Evolutionary conservation across 176 grass and related monocot genomes (phyloP).

Genomic region (Thinopyrum elongatum): DNA sequence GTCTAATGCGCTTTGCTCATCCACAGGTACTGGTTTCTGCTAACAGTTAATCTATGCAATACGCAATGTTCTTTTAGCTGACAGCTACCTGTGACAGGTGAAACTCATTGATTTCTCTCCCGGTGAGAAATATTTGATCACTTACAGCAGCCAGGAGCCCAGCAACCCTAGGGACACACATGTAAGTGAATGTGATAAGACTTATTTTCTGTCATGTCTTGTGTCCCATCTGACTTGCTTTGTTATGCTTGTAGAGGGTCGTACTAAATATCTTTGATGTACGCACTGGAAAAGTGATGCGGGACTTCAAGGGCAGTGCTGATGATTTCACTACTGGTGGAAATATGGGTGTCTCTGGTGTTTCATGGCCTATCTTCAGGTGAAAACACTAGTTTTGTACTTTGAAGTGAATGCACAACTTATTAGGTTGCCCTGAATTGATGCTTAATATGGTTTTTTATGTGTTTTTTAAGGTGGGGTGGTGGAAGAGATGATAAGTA

Average conservation of each 20-base stretch:
- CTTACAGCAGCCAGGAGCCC: no score
- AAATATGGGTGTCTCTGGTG: background rate
- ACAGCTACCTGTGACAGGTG: no score
- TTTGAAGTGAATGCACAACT: background rate
- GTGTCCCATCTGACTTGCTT: background rate
- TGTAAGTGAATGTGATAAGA: background rate
- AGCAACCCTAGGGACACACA: background rate
- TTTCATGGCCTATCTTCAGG: constrained; percentile 51
- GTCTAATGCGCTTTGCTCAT: no score
- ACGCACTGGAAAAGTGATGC: background rate
- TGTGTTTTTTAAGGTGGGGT: constrained; percentile 56
- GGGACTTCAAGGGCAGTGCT: background rate
- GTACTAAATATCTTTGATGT: background rate
- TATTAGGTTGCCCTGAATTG: background rate
- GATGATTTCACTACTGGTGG: background rate
- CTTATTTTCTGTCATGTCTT: background rate
- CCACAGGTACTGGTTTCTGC: no score
- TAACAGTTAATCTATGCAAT: no score
- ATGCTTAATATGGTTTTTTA: constrained; percentile 15
- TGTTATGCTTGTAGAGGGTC: background rate
- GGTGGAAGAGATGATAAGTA: constrained; percentile 91
- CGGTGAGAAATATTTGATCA: no score
- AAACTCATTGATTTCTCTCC: no score
- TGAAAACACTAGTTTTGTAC: background rate
- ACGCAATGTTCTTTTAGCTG: no score